A percentile compares a stretch with the other conserved stretches of the same genome.
phyloP scores from a whole-genome alignment of 352 stramenopile species.

The Nothophytophthora sp. region DNA sequence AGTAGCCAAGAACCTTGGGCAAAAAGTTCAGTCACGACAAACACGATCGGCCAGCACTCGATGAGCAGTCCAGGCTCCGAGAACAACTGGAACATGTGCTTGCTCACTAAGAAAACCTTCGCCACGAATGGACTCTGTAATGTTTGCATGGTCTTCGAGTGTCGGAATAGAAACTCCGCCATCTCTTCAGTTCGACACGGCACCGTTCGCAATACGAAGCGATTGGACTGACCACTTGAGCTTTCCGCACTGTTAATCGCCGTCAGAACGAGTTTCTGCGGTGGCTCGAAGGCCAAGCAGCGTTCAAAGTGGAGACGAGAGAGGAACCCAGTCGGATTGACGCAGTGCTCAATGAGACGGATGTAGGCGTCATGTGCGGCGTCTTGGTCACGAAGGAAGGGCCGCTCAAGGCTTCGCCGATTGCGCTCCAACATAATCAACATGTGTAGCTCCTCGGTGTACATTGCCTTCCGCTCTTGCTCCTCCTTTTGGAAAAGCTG shows the following conservation, averaged over 20 bases:
- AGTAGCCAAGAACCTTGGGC: slow-evolving; percentile 34
- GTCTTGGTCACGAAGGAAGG: slow-evolving; percentile 51
- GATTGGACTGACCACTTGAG: slow-evolving; percentile 1
- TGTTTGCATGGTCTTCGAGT: slow-evolving; percentile 35
- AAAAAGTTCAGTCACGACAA: slow-evolving; percentile 52
- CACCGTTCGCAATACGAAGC: slow-evolving; percentile 46
- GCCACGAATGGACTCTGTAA: slow-evolving; percentile 44
- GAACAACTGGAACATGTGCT: slow-evolving; percentile 68
- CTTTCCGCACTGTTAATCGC: slow-evolving; percentile 8
- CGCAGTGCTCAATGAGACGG: slow-evolving; percentile 51
- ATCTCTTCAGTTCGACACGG: slow-evolving; percentile 47
- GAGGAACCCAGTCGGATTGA: slow-evolving; percentile 47
- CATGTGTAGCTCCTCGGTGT: slow-evolving; percentile 47
- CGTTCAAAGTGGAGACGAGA: slow-evolving; percentile 48
- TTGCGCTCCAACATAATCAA: slow-evolving; percentile 48
- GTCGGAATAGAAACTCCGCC: slow-evolving; percentile 30
- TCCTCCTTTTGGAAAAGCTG: slow-evolving; percentile 52
- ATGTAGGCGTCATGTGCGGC: slow-evolving; percentile 47
- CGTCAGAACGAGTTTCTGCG: slow-evolving; percentile 41
- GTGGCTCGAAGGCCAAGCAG: slow-evolving; percentile 36
- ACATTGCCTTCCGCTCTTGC: slow-evolving; percentile 41
- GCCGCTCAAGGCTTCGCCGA: slow-evolving; percentile 39
- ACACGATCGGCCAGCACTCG: slow-evolving; percentile 63
- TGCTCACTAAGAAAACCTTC: slow-evolving; percentile 26
- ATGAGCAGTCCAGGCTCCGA: slow-evolving; percentile 57